Evolutionary conservation across 208 protist species (phyloP).

Genomic region (Leishmania tarentolae): DNA sequence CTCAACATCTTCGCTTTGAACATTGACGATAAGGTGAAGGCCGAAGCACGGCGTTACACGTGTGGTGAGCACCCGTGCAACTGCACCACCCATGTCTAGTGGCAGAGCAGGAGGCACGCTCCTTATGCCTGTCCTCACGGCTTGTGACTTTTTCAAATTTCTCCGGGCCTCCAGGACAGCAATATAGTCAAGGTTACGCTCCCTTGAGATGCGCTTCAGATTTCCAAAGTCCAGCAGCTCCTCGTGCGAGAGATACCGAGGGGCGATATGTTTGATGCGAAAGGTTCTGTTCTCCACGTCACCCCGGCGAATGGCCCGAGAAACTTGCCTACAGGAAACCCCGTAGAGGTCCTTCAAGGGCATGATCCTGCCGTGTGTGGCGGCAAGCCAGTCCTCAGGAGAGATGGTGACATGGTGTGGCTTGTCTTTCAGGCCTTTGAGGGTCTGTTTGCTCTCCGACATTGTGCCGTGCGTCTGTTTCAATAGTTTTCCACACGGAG

Average conservation of each 20-base stretch:
- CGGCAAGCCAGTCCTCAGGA: neutral
- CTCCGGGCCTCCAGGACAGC: rapidly evolving
- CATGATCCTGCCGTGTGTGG: neutral
- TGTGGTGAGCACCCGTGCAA: constrained; percentile 10
- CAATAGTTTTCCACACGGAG: neutral
- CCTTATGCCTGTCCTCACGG: neutral
- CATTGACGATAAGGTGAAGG: constrained; percentile 19
- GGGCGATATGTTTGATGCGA: neutral
- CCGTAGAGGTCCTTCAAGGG: neutral
- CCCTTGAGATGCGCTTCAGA: neutral
- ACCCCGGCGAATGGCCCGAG: neutral
- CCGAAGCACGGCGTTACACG: constrained; percentile 19
- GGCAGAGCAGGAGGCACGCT: neutral
- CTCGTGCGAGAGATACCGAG: neutral
- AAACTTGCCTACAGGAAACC: neutral
- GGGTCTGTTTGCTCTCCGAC: neutral
- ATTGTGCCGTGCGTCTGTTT: neutral
- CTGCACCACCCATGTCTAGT: neutral
- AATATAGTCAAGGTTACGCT: constrained; percentile 3
- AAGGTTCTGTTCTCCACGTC: constrained; percentile 21
- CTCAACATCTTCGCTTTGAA: constrained; percentile 16
- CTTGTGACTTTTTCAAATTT: neutral
- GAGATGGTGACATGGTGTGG: constrained; percentile 25
- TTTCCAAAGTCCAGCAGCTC: constrained; percentile 4
- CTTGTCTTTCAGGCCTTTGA: neutral